Conservation (phyloP, 2,329 filamentous ascomycete genomes). For the Periglandula ipomoeae region DNA sequence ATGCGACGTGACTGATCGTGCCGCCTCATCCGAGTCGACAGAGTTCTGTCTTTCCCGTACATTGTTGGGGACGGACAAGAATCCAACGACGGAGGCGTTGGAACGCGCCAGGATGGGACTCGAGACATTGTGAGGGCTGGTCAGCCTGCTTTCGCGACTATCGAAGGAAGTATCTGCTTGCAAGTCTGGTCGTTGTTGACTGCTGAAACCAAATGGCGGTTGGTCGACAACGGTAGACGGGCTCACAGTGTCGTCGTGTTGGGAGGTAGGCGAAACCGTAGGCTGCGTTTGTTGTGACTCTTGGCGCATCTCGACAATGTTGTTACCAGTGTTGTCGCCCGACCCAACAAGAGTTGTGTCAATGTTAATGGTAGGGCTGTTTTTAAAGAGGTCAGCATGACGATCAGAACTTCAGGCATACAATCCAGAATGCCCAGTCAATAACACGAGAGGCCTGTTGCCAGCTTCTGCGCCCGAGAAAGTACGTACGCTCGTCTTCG, state of each 20-base stretch:
- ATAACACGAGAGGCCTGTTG: neutral
- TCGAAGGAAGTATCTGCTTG: slow-evolving; percentile 54
- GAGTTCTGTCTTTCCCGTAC: slow-evolving; percentile 58
- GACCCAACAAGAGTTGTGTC: slow-evolving; percentile 36
- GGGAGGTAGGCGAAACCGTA: slow-evolving; percentile 25
- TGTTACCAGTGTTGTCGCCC: slow-evolving; percentile 15
- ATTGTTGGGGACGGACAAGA: slow-evolving; percentile 55
- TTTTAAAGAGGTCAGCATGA: neutral
- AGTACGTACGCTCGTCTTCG: slow-evolving; percentile 31
- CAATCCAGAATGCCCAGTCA: neutral
- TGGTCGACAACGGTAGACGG: slow-evolving; percentile 29
- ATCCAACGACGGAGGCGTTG: slow-evolving; percentile 40
- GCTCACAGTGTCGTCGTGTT: slow-evolving; percentile 31
- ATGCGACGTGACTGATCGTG: slow-evolving; percentile 49
- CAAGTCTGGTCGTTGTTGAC: slow-evolving; percentile 30
- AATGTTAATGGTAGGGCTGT: slow-evolving; percentile 45
- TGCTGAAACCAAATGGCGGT: slow-evolving; percentile 15
- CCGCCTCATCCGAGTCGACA: slow-evolving; percentile 56
- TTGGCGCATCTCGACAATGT: slow-evolving; percentile 20
- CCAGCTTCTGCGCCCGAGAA: neutral
- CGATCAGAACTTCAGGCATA: neutral
- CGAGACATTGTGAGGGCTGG: slow-evolving; percentile 65
- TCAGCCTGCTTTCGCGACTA: slow-evolving; percentile 55
- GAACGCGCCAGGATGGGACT: slow-evolving; percentile 40
- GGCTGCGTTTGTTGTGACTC: slow-evolving; percentile 8